Evolutionary conservation across 1,284 basidiomycete genomes (phyloP).

Genomic region (Austroboletus niveus): DNA sequence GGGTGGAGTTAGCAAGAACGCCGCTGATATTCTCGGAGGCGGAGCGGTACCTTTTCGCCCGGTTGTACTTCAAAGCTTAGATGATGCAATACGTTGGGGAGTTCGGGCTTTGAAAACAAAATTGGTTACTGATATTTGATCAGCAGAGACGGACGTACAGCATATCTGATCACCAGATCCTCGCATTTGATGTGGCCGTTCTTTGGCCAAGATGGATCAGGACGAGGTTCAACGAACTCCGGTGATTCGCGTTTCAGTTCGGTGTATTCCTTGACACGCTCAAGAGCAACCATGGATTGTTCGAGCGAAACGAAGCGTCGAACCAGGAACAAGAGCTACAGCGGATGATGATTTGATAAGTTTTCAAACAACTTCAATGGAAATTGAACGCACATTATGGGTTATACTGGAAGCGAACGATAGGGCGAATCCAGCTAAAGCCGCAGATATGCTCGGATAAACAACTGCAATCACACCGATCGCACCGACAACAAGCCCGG

Average conservation of each 20-base stretch:
- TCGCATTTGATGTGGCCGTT: constrained; percentile 76
- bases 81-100: constrained; percentile 85
- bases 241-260: constrained; percentile 75
- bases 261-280: constrained; percentile 89
- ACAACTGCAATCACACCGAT: constrained; percentile 70
- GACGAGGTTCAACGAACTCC: constrained; percentile 85
- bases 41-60: constrained; percentile 61
- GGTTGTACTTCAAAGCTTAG: constrained; percentile 77
- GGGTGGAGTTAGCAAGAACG: constrained; percentile 5
- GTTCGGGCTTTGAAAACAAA: constrained; percentile 53
- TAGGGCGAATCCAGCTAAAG: constrained; percentile 81
- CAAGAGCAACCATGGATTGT: constrained; percentile 90
- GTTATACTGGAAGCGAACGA: constrained; percentile 80
- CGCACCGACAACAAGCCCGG: constrained; percentile 67
- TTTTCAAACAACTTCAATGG: constrained; percentile 6
- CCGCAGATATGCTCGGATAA: constrained; percentile 70
- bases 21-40: background rate
- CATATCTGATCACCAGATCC: constrained; percentile 83
- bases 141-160: constrained; percentile 48
- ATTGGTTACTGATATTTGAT: background rate
- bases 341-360: constrained; percentile 28
- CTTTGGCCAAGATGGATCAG: constrained; percentile 79
- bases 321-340: constrained; percentile 53
- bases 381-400: constrained; percentile 56
- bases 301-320: constrained; percentile 82